A percentile compares a stretch with the other conserved stretches of the same genome.
Evolutionary conservation across 176 grass and related monocot genomes (phyloP).

Genomic region (Secale cereale): DNA sequence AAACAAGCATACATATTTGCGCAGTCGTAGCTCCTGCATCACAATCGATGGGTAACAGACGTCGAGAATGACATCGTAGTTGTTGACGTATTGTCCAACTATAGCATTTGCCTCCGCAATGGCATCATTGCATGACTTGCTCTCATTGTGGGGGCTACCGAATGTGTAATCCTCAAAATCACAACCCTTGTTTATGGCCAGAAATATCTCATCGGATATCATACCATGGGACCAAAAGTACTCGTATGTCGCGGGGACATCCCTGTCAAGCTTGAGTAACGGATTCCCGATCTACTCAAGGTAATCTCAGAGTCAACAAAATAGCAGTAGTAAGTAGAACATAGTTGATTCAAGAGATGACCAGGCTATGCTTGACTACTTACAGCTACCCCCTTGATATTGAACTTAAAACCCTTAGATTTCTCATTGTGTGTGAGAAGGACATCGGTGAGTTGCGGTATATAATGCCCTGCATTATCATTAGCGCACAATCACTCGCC

Average conservation of each 20-base stretch:
- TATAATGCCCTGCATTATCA: constrained; percentile 73
- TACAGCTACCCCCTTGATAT: constrained; percentile 94
- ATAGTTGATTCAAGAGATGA: background rate
- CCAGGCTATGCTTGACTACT: constrained; percentile 24
- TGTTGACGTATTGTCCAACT: constrained; percentile 83
- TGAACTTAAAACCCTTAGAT: constrained; percentile 90
- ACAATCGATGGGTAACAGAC: constrained; percentile 97
- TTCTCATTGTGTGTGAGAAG: constrained; percentile 75
- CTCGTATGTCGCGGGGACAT: constrained; percentile 83
- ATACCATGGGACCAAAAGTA: constrained; percentile 99
- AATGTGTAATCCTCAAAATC: constrained; percentile 96
- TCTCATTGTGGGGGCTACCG: constrained; percentile 58
- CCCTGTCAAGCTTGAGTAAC: constrained; percentile 85
- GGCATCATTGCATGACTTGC: constrained; percentile 77
- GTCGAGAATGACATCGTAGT: constrained; percentile 87
- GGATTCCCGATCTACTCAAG: constrained; percentile 88
- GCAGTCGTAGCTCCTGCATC: constrained; percentile 81
- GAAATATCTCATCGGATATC: constrained; percentile 93
- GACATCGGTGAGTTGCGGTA: constrained; percentile 79
- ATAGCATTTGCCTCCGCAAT: constrained; percentile 55
- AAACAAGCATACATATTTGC: constrained; percentile 75
- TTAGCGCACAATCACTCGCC: background rate
- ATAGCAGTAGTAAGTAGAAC: background rate
- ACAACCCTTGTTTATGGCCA: constrained; percentile 66
- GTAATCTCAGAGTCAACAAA: background rate